Conservation (phyloP, 805 yeast species). For the Ogataea salicorniae region DNA sequence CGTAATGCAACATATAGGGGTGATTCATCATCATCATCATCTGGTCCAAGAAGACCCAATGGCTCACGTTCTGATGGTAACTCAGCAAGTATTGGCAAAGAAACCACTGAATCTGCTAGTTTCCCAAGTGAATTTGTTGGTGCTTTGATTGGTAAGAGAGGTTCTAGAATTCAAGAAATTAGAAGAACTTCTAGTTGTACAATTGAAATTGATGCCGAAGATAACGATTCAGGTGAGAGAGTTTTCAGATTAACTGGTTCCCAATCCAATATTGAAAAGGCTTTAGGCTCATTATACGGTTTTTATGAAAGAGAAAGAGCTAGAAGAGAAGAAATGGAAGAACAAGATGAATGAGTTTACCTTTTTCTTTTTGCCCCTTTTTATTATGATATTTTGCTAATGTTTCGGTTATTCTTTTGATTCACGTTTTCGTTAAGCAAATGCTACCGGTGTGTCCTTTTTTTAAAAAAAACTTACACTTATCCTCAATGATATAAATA, state of each 20-base stretch:
- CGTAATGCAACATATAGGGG: slow-evolving; percentile 16
- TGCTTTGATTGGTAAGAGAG: slow-evolving; percentile 82
- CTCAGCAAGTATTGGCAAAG: slow-evolving; percentile 18
- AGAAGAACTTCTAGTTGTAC: slow-evolving; percentile 74
- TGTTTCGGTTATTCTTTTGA: neutral
- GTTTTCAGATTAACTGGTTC: slow-evolving; percentile 68
- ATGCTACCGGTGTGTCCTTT: neutral
- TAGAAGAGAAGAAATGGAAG: slow-evolving; percentile 22
- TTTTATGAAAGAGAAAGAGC: slow-evolving; percentile 53
- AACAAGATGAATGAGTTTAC: slow-evolving; percentile 1
- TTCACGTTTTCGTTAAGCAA: neutral
- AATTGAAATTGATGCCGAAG: slow-evolving; percentile 69
- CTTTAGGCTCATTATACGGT: slow-evolving; percentile 48
- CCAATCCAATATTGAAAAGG: slow-evolving; percentile 49
- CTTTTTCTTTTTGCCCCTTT: neutral
- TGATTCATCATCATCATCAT: slow-evolving; percentile 1
- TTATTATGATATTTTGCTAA: slow-evolving; percentile 1
- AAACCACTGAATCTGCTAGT: slow-evolving; percentile 39
- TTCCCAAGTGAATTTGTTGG: slow-evolving; percentile 85
- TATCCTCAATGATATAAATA: neutral
- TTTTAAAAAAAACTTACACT: neutral
- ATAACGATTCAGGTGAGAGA: slow-evolving; percentile 58
- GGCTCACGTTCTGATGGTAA: slow-evolving; percentile 2
- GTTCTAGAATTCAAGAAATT: slow-evolving; percentile 80
- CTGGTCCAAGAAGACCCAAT: slow-evolving; percentile 4